These are phyloP conservation scores for Pseudisothecium myosuroides DNA, from an alignment of 225 moss, liverwort and hornwort species.

Conservation along the genomic window DNA sequence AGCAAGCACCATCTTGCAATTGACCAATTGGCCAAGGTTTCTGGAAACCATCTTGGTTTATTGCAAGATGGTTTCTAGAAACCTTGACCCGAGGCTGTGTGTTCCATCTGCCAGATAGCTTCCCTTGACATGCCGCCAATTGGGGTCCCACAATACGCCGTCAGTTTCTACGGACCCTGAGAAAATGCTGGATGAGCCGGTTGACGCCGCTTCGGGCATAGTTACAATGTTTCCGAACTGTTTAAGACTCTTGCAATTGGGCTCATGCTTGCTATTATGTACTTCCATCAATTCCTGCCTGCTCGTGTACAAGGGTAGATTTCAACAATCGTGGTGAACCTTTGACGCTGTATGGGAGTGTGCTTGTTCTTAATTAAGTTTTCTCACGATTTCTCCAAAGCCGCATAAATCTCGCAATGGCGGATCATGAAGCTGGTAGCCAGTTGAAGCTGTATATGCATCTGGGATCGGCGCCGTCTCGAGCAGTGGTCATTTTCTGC, in stretches of 20 bases:
- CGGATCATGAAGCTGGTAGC: background rate
- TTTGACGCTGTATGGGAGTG: background rate
- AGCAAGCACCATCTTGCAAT: no score
- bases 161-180: background rate
- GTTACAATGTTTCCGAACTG: background rate
- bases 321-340: background rate
- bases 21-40: no score
- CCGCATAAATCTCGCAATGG: background rate
- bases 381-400: background rate
- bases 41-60: background rate
- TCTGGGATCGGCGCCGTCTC: conserved; percentile 1
- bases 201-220: background rate
- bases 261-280: background rate
- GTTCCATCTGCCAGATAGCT: background rate
- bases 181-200: background rate
- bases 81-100: background rate
- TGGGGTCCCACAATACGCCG: background rate
- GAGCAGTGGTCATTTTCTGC: conserved; percentile 20
- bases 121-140: no score
- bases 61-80: background rate
- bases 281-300: background rate
- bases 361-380: background rate
- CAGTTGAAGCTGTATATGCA: conserved; percentile 9
- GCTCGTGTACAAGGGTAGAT: background rate
- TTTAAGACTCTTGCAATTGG: background rate